Base-by-base conservation (phyloP, 2,329 filamentous ascomycete species). In the Hortaea sp. region DNA sequence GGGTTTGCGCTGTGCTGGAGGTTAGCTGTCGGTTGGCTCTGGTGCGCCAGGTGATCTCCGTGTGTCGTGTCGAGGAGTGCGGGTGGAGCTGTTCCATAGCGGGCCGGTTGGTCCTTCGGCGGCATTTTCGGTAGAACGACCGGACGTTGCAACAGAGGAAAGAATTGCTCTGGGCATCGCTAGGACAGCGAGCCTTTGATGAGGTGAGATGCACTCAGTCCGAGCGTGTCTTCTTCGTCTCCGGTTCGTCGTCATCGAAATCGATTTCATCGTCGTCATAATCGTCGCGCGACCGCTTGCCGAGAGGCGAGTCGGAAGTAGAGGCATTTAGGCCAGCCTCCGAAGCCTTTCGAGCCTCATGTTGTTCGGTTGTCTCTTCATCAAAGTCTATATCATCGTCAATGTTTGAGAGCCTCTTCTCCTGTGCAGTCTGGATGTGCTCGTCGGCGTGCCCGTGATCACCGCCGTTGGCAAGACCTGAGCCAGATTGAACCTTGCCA, bases 251-350 rank as follows among this genome's bases (percentile, higher is more conserved):
- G 31, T 51, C 48, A 34, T 41, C 42, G 20, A 55, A 52, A 35
- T 52, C 51, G 10, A 42, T 29, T 27, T 53, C 51, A 40, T 59
- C 53, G 28, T 53, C 55, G 29, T 50, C 53, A 45, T 53, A 45
- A 48, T 62, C 56, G 12, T 60, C 59, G 42, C 60, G 56, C 6
- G 59, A 56, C 12, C 61, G 59, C 55, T 64, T 64, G 43, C 57
- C 57, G 39, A 51, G 50, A 27, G 57, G 58, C 12, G 59, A 60
- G 29, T 30, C 43, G 20, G 45, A 45, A 20, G 46, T 47, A 3
- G 32, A n/a, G 7, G 45, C 45, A 28, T 44, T 12, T 27, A 30
- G 20, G 5, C 39, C 13, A 4, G 38, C 30, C 29, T 49, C 29
- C 11, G 49, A 54, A 40, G 42, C 49, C 28, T 50, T 53, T 9